Conservation (phyloP, 2,329 filamentous ascomycete genomes). For the Ceratocystis colombiana region DNA sequence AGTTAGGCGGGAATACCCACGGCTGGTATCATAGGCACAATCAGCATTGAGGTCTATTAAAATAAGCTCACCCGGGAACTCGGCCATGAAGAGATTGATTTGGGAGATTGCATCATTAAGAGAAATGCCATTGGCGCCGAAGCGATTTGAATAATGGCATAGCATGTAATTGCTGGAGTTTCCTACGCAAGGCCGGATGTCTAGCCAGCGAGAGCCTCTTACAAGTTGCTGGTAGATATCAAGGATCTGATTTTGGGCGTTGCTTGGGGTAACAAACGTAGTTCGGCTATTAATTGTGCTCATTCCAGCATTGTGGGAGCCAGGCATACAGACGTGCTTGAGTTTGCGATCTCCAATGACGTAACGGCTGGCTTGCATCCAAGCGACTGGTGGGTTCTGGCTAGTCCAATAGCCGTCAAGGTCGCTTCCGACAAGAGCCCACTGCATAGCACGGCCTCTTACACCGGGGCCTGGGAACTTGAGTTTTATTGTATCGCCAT, state of each 20-base stretch:
- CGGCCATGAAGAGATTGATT: slow-evolving; percentile 36
- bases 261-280: slow-evolving; percentile 28
- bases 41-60: slow-evolving; percentile 36
- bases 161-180: slow-evolving; percentile 15
- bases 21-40: slow-evolving; percentile 23
- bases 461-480: slow-evolving; percentile 18
- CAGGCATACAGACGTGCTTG: slow-evolving; percentile 38
- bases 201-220: slow-evolving; percentile 38
- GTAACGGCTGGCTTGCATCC: slow-evolving; percentile 29
- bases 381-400: slow-evolving; percentile 23
- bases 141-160: slow-evolving; percentile 19
- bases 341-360: slow-evolving; percentile 32
- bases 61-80: slow-evolving; percentile 37
- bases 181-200: slow-evolving; percentile 32
- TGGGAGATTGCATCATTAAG: slow-evolving; percentile 35
- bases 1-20: slow-evolving; percentile 30
- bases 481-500: slow-evolving; percentile 14
- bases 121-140: slow-evolving; percentile 24
- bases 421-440: slow-evolving; percentile 18
- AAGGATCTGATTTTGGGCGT: slow-evolving; percentile 37
- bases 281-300: slow-evolving; percentile 31
- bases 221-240: slow-evolving; percentile 37
- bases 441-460: slow-evolving; percentile 19
- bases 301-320: slow-evolving; percentile 40
- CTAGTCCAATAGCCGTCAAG: slow-evolving; percentile 21